phyloP scores from a whole-genome alignment of 495 filamentous ascomycete species.

The Aspergillus ellipticus region DNA sequence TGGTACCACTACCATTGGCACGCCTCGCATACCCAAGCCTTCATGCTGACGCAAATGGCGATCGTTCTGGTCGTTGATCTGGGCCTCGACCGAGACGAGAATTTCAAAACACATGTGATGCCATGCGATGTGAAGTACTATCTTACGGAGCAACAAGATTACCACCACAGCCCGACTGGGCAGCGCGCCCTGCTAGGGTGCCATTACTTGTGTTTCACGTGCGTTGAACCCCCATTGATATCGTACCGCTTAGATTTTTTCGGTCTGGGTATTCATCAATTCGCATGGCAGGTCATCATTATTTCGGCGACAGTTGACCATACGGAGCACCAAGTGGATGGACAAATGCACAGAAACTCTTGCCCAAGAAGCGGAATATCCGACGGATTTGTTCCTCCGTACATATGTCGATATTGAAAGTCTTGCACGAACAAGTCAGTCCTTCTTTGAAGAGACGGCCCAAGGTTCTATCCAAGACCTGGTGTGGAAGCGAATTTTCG shows the following conservation, averaged over 20 bases:
- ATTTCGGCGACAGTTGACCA: constrained; percentile 4
- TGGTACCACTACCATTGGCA: constrained; percentile 14
- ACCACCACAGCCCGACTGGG: background rate
- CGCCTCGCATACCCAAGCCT: constrained; percentile 4
- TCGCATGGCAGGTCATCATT: background rate
- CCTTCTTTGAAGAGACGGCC: background rate
- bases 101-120: background rate
- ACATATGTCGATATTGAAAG: background rate
- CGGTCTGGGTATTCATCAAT: background rate
- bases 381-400: background rate
- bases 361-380: background rate
- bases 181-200: constrained; percentile 2
- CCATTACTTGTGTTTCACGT: constrained; percentile 5
- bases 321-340: constrained; percentile 3
- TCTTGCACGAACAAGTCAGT: background rate
- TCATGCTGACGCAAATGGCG: constrained; percentile 7
- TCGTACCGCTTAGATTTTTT: background rate
- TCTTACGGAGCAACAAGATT: background rate
- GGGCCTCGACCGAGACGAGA: background rate
- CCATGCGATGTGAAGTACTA: background rate
- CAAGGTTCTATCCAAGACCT: background rate
- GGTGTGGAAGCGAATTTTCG: background rate
- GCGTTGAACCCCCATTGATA: background rate
- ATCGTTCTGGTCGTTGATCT: background rate
- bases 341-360: background rate